Conservation (phyloP, 441 rosid genomes). For the Melianthus villosus region DNA sequence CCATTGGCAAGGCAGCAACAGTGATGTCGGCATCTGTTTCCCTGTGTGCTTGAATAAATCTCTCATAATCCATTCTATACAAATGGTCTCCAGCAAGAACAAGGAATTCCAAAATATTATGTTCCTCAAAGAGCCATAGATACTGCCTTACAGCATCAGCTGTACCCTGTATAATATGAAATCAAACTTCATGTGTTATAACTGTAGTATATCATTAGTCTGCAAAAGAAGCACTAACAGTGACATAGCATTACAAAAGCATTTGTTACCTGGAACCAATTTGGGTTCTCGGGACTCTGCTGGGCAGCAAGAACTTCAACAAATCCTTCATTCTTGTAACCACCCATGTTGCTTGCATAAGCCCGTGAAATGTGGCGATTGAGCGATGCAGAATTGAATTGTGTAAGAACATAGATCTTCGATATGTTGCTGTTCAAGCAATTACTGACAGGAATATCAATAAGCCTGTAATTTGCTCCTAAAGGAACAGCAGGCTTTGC, state of each 20-base stretch:
- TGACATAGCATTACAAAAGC: no score
- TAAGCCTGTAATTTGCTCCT: conserved; percentile 56
- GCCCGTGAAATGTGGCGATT: conserved; percentile 69
- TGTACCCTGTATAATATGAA: conserved; percentile 50
- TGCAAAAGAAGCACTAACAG: no score
- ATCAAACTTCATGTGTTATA: no score
- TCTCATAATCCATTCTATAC: conserved; percentile 70
- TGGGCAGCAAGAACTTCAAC: conserved; percentile 71
- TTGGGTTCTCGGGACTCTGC: conserved; percentile 54
- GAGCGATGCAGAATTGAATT: conserved; percentile 66
- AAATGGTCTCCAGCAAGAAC: conserved; percentile 78
- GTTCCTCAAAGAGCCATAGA: conserved; percentile 65
- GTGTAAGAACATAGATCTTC: conserved; percentile 70
- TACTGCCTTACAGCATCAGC: conserved; percentile 86
- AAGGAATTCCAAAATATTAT: conserved; percentile 46
- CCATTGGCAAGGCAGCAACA: conserved; percentile 64
- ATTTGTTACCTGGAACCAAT: conserved; percentile 90
- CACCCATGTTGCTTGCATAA: conserved; percentile 50
- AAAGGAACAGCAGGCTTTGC: conserved; percentile 72
- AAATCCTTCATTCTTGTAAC: conserved; percentile 45
- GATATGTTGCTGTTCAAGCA: conserved; percentile 70
- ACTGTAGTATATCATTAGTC: no score
- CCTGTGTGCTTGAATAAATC: conserved; percentile 36
- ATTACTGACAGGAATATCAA: conserved; percentile 66
- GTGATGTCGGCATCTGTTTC: conserved; percentile 43